Evolutionary conservation across 2,329 filamentous ascomycete species (phyloP).

Genomic region (Nannizziopsis barbatae): DNA sequence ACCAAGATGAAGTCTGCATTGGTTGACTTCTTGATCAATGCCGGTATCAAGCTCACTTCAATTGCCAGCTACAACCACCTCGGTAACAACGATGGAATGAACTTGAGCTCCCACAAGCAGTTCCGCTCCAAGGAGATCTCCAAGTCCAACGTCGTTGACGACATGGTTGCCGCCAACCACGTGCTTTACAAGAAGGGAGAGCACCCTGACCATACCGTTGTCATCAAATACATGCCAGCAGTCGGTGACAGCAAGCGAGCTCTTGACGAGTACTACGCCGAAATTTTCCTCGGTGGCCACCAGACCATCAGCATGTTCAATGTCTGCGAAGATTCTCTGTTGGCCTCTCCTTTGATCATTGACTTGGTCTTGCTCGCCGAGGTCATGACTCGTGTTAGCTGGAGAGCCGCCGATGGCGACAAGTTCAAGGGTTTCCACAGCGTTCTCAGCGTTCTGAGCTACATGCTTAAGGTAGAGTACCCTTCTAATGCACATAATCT

Average conservation of each 20-base stretch:
- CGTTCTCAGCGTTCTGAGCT: conserved; percentile 92
- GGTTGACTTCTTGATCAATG: conserved; percentile 96
- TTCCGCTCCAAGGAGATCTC: conserved; percentile 99
- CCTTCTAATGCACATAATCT: neutral
- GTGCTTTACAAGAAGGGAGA: conserved; percentile 85
- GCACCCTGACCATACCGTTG: conserved; percentile 94
- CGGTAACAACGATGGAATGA: conserved; percentile 98
- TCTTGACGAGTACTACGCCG: conserved; percentile 96
- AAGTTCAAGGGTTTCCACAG: conserved; percentile 93
- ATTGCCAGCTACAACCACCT: conserved; percentile 99
- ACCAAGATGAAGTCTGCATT: conserved; percentile 99
- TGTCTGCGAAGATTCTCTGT: conserved; percentile 94
- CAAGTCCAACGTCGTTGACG: conserved; percentile 98
- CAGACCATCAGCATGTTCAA: conserved; percentile 98
- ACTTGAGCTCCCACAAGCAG: conserved; percentile 91
- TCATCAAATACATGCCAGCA: conserved; percentile 99
- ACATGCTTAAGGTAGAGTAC: conserved; percentile 68
- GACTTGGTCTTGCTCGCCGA: conserved; percentile 86
- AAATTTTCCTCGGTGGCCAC: conserved; percentile 98
- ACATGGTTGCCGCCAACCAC: conserved; percentile 95
- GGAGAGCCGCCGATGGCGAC: conserved; percentile 56
- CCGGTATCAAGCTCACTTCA: conserved; percentile 95
- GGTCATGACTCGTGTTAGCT: conserved; percentile 97
- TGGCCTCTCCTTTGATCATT: conserved; percentile 93
- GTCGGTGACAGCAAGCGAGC: conserved; percentile 99